Evolutionary conservation across 768 basidiomycete species (phyloP).

Genomic region (Mrakia blollopis): DNA sequence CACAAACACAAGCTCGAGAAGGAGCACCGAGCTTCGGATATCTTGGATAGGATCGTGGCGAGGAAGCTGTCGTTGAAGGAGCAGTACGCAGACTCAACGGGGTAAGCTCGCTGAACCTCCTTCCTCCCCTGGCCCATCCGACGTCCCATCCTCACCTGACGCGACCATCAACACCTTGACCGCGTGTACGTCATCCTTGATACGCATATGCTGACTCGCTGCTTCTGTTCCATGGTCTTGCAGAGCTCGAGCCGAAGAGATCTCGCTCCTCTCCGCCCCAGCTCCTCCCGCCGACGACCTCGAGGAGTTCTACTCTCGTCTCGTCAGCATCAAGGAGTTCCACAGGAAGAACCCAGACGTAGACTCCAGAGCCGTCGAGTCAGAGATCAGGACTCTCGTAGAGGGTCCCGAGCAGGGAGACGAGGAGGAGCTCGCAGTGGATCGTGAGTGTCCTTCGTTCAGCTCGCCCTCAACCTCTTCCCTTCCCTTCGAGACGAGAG

Average conservation of each 20-base stretch:
- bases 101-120: conserved; percentile 40
- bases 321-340: conserved; percentile 94
- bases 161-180: neutral
- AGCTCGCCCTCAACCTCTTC: conserved; percentile 4
- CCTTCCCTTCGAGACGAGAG: neutral
- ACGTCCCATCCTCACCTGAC: neutral
- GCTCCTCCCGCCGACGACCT: conserved; percentile 53
- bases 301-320: conserved; percentile 90
- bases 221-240: neutral
- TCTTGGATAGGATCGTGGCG: conserved; percentile 75
- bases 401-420: conserved; percentile 63
- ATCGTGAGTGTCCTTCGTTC: conserved; percentile 61
- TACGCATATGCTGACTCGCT: neutral
- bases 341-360: conserved; percentile 87
- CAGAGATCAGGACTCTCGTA: conserved; percentile 22
- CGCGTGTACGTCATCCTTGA: neutral
- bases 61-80: conserved; percentile 61
- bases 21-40: conserved; percentile 83
- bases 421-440: conserved; percentile 73
- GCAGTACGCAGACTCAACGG: conserved; percentile 71
- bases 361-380: conserved; percentile 20
- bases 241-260: conserved; percentile 48
- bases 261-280: conserved; percentile 40
- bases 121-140: neutral
- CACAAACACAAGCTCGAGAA: conserved; percentile 46